Conservation (phyloP, 2,329 filamentous ascomycete genomes). For the Penicillium crustosum region DNA sequence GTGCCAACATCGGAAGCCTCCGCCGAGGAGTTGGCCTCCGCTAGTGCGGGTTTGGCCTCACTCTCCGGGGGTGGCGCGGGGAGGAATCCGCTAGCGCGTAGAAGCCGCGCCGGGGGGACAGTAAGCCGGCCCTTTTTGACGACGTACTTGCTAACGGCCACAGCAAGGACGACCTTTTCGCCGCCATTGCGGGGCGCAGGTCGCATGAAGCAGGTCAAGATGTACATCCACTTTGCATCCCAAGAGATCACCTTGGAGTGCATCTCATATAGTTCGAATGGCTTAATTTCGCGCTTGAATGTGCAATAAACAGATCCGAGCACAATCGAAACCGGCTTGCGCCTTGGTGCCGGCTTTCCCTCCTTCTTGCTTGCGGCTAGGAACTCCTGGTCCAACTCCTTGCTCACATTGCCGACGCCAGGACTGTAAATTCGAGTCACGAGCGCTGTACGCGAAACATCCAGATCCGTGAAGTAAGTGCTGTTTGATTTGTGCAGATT, state of each 20-base stretch:
- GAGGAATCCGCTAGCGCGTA: constrained; percentile 70
- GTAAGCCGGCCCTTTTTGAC: constrained; percentile 81
- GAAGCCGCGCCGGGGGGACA: constrained; percentile 74
- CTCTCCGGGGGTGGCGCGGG: constrained; percentile 67
- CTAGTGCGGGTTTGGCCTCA: constrained; percentile 19
- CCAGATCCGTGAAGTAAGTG: constrained; percentile 85
- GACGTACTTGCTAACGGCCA: constrained; percentile 75
- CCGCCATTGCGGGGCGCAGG: constrained; percentile 44
- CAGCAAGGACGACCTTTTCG: constrained; percentile 67
- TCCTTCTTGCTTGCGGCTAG: constrained; percentile 52
- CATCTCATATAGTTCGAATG: constrained; percentile 70
- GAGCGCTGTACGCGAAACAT: constrained; percentile 77
- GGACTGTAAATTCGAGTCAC: constrained; percentile 67
- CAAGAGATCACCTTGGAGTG: constrained; percentile 69
- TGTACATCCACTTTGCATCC: constrained; percentile 81
- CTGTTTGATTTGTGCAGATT: constrained; percentile 81
- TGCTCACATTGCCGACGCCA: constrained; percentile 55
- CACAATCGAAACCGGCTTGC: constrained; percentile 59
- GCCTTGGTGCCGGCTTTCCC: constrained; percentile 51
- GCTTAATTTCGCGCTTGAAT: constrained; percentile 72
- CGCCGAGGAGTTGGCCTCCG: constrained; percentile 21
- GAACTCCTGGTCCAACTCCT: constrained; percentile 55
- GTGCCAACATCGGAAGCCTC: constrained; percentile 35
- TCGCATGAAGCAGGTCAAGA: constrained; percentile 70
- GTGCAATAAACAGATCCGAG: constrained; percentile 72